Evolutionary conservation across 225 moss, liverwort and hornwort species (phyloP).

Genomic region (Marchantia paleacea): DNA sequence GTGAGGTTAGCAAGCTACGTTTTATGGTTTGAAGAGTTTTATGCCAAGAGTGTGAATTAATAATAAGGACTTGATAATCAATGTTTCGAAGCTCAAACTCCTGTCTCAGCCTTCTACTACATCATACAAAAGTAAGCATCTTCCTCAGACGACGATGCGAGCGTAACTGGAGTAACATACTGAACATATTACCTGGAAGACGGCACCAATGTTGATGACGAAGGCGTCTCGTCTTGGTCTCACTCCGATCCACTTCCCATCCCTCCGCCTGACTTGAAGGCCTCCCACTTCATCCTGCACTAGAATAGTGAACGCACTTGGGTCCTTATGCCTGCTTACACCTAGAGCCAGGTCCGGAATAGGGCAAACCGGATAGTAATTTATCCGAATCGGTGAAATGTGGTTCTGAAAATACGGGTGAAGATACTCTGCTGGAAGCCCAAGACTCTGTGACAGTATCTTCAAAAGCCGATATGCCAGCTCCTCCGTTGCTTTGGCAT

Average conservation of each 20-base stretch:
- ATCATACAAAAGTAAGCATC: background rate
- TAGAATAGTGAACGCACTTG: conserved; percentile 68
- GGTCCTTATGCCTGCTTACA: conserved; percentile 85
- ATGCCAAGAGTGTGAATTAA: too few relatives aligned
- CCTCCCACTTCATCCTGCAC: conserved; percentile 90
- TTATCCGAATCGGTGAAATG: conserved; percentile 48
- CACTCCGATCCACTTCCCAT: conserved; percentile 70
- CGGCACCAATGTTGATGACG: conserved; percentile 67
- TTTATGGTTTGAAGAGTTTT: too few relatives aligned
- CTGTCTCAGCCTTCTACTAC: background rate
- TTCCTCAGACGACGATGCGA: background rate
- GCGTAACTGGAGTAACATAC: background rate
- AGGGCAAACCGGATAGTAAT: conserved; percentile 79
- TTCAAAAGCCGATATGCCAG: conserved; percentile 54
- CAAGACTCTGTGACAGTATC: conserved; percentile 67
- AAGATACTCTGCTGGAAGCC: conserved; percentile 57
- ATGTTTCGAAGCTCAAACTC: background rate
- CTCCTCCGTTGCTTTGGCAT: conserved; percentile 51
- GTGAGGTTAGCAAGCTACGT: too few relatives aligned
- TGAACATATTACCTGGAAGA: conserved; percentile 49
- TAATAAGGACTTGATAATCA: background rate
- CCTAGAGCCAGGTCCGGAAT: conserved; percentile 66
- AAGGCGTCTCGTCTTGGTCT: conserved; percentile 66
- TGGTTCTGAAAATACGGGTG: conserved; percentile 48
- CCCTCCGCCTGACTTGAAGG: conserved; percentile 66